Evolutionary conservation across 2,329 filamentous ascomycete species (phyloP), one percentile per base, ranked within the genome.

Genomic region (Eutypella sp.): DNA sequence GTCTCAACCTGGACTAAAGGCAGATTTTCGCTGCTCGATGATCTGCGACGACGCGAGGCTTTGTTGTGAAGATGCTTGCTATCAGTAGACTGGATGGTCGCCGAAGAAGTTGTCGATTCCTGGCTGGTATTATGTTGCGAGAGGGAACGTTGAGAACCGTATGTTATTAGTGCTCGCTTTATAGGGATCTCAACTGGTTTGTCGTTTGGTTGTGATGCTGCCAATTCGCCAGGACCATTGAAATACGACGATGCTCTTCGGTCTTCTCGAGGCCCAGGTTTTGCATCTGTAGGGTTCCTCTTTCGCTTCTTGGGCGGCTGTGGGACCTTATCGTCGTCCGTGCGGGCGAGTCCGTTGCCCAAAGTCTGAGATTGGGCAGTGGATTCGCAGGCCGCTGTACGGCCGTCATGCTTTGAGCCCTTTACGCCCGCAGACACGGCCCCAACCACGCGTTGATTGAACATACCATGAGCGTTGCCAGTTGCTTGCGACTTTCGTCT

Each of bases 401-500:
- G n/a, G n/a, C n/a, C n/a, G n/a, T 33, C 29, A 15, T 33, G 25
- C 25, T 10, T 37, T 19, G 18, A 37, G 18, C 29, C 42, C 3
- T 15, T n/a, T n/a, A n/a, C n/a, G n/a, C n/a, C 18, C 44, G 13
- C 46, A 5, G 23, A 20, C 29, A 47, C 27, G 18, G 47, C 46
- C 11, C 59, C 57, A n/a, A 49, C 47, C 9, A 63, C 60, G 8
- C 56, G 58, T 10, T 59, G 54, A 42, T 64, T 63, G 38, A 61
- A 64, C 19, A 52, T 53, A 40, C 57, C 62, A 42, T 57, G 51
- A 10, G 53, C 53, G 23, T 46, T 51, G 19, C 47, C 48, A 13
- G 39, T 8, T 8, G 45, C 23, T 20, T 55, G 54, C 6, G 40
- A 47, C 18, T 51, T 48, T 40, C 54, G 47, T 5, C 37, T 55